Conservation (phyloP, 2,329 filamentous ascomycete species). For the Tricladium varicosporioides region DNA sequence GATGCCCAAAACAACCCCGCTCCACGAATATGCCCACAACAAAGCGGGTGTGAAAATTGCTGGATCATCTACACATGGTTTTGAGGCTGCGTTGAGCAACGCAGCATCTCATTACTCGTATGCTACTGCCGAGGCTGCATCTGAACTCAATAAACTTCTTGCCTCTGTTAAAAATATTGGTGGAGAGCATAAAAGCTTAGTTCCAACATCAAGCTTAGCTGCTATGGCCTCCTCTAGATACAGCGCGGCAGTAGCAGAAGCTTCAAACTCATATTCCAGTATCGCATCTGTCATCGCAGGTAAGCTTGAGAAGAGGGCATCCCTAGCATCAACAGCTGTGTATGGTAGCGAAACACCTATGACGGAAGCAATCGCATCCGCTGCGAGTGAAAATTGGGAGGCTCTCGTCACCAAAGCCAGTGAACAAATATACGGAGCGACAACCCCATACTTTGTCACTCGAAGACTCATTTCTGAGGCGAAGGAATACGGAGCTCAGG, state of each 20-base stretch:
- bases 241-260: conserved; percentile 41
- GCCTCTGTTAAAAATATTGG: conserved; percentile 39
- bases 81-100: conserved; percentile 24
- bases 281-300: conserved; percentile 54
- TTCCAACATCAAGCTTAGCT: conserved; percentile 38
- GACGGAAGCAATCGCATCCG: conserved; percentile 50
- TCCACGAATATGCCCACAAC: conserved; percentile 34
- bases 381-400: conserved; percentile 41
- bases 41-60: conserved; percentile 24
- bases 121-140: conserved; percentile 39
- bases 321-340: conserved; percentile 21
- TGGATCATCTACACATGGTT: conserved; percentile 23
- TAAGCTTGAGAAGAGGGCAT: conserved; percentile 39
- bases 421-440: conserved; percentile 32
- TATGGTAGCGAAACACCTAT: conserved; percentile 46
- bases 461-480: conserved; percentile 47
- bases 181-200: conserved; percentile 34
- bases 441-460: conserved; percentile 37
- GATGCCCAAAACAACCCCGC: conserved; percentile 57
- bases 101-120: conserved; percentile 23
- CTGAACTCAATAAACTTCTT: conserved; percentile 39
- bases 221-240: conserved; percentile 45
- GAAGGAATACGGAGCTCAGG: conserved; percentile 58
- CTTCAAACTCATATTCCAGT: conserved; percentile 47
- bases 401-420: conserved; percentile 33